phyloP scores from a whole-genome alignment of 768 basidiomycete genomes.

The Glaciozyma antarctica region DNA sequence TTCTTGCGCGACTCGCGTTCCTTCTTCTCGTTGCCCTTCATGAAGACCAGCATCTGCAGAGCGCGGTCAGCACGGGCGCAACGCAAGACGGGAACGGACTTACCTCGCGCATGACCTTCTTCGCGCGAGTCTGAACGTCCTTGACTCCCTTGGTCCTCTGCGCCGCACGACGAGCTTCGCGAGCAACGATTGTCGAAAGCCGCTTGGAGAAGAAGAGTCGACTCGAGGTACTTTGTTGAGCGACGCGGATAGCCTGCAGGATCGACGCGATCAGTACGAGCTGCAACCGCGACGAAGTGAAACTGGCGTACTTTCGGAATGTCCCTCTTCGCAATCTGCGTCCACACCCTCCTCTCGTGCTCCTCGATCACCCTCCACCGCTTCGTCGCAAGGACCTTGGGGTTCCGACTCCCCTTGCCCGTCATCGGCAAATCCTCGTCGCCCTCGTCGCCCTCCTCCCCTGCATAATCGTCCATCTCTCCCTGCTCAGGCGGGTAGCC shows the following conservation, averaged over 20 bases:
- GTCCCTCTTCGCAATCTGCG: constrained; percentile 72
- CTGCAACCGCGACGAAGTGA: background rate
- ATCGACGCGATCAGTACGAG: constrained; percentile 5
- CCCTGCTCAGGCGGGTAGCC: background rate
- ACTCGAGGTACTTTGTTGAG: constrained; percentile 56
- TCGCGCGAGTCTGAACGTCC: constrained; percentile 73
- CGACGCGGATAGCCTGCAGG: constrained; percentile 67
- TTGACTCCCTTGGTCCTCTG: constrained; percentile 68
- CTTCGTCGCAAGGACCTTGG: constrained; percentile 9
- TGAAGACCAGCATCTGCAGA: constrained; percentile 77
- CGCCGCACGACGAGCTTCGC: constrained; percentile 66
- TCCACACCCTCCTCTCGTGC: constrained; percentile 79
- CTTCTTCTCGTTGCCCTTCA: constrained; percentile 97
- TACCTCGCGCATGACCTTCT: constrained; percentile 67
- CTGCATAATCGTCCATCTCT: background rate
- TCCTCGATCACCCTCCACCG: constrained; percentile 59
- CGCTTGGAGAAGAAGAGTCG: constrained; percentile 64
- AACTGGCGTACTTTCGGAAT: constrained; percentile 57
- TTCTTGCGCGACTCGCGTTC: constrained; percentile 85
- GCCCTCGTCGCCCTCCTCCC: background rate
- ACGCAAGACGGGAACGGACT: background rate
- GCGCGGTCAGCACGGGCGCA: background rate
- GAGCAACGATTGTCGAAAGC: constrained; percentile 60
- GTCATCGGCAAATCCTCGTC: constrained; percentile 3
- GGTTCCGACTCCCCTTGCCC: background rate